Conservation (phyloP, 2,329 filamentous ascomycete species). For the Eurotiales sp. region DNA sequence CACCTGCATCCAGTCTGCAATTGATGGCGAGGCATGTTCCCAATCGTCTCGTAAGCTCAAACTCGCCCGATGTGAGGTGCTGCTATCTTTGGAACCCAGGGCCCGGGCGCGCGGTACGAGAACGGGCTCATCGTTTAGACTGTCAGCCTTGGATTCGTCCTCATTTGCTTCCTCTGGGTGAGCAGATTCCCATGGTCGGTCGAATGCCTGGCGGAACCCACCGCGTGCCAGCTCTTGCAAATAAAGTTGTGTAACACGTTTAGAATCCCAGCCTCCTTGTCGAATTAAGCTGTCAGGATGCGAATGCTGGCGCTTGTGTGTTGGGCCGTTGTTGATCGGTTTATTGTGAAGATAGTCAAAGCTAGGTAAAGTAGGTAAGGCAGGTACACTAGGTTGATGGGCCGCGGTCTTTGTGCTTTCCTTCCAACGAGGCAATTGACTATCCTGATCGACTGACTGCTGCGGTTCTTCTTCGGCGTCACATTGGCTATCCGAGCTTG, state of each 20-base stretch:
- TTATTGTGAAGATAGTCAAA: constrained; percentile 21
- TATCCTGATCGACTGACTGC: constrained; percentile 18
- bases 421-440: constrained; percentile 2
- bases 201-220: constrained; percentile 22
- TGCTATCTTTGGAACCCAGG: constrained; percentile 22
- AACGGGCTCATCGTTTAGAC: constrained; percentile 34
- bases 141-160: constrained; percentile 22
- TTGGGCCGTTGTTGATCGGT: constrained; percentile 38
- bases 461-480: constrained; percentile 36
- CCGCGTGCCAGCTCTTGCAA: constrained; percentile 46
- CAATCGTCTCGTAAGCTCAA: constrained; percentile 45
- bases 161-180: constrained; percentile 16
- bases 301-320: constrained; percentile 35
- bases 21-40: constrained; percentile 48
- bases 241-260: constrained; percentile 54
- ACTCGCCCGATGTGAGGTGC: constrained; percentile 37
- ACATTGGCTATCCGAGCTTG: constrained; percentile 31
- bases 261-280: constrained; percentile 52
- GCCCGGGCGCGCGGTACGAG: constrained; percentile 25
- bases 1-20: constrained; percentile 47
- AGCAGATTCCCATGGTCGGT: constrained; percentile 21
- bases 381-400: no score
- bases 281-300: constrained; percentile 47
- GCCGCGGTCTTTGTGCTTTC: not conserved
- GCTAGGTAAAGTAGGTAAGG: no score